phyloP scores from a whole-genome alignment of 2,329 filamentous ascomycete species.

The Fusarium sp. region DNA sequence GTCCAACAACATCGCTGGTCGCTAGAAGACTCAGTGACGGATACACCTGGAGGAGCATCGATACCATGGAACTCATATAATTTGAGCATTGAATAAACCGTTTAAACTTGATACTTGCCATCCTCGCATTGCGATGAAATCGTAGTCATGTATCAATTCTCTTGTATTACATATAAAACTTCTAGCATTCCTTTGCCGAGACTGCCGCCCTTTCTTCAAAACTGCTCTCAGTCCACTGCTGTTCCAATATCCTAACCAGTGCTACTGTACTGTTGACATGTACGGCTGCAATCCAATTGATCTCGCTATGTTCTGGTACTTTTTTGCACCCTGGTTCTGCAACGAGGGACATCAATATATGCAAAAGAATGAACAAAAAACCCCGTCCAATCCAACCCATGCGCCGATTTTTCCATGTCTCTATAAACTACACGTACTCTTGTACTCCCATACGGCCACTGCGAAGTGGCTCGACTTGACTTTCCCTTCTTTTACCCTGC shows the following conservation, averaged over 20 bases:
- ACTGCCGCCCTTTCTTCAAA: conserved; percentile 23
- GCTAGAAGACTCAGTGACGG: conserved; percentile 1
- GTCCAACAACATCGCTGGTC: conserved; percentile 1
- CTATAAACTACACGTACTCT: conserved; percentile 25
- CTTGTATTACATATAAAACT: conserved; percentile 41
- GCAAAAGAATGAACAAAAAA: conserved; percentile 31
- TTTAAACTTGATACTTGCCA: not conserved
- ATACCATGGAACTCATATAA: conserved; percentile 30
- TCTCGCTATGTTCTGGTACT: conserved; percentile 25
- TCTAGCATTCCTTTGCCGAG: conserved; percentile 11
- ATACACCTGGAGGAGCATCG: conserved; percentile 16
- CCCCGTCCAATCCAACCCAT: conserved; percentile 25
- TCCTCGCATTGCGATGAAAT: not conserved
- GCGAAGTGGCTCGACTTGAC: conserved; percentile 3
- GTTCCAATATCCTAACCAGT: conserved; percentile 8
- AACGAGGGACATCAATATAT: conserved; percentile 10
- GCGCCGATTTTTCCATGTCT: conserved; percentile 32
- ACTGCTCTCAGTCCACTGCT: conserved; percentile 13
- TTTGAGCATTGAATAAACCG: conserved; percentile 27
- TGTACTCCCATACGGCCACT: conserved; percentile 11
- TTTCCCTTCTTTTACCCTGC: conserved; percentile 9
- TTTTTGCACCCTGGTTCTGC: conserved; percentile 10
- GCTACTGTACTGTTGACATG: not conserved
- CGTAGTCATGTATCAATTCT: conserved; percentile 21
- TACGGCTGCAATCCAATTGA: conserved; percentile 10